These are phyloP conservation scores for Fusarium pseudonygamai DNA, from an alignment of 2,329 filamentous ascomycete species.

Conservation along the genomic window DNA sequence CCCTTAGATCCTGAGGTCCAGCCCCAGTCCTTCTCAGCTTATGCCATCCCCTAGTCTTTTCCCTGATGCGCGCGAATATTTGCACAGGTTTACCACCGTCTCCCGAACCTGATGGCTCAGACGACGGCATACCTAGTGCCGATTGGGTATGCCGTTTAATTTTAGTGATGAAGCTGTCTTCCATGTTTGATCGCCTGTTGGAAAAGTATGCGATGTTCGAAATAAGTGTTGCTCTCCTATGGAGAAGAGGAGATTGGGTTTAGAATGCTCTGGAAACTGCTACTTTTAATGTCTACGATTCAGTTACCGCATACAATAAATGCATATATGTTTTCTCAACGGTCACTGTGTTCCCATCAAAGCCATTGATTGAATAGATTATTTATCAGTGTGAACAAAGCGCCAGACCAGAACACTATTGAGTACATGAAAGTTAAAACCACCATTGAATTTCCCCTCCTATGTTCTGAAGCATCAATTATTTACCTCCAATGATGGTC, in stretches of 20 bases:
- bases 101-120: not conserved
- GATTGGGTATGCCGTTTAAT: not conserved
- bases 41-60: not conserved
- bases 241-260: not conserved
- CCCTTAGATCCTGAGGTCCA: not conserved
- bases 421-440: not conserved
- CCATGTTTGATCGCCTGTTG: not conserved
- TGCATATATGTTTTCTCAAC: not conserved
- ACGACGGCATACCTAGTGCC: not conserved
- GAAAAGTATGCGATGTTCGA: not conserved
- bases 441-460: not conserved
- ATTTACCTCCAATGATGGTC: too few relatives aligned
- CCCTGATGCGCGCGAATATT: not conserved
- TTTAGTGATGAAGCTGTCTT: not conserved
- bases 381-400: constrained; percentile 9
- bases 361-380: not conserved
- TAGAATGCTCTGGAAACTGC: not conserved
- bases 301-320: not conserved
- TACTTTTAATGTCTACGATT: not conserved
- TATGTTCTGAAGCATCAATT: not conserved
- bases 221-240: not conserved
- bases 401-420: not conserved
- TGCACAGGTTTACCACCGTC: not conserved
- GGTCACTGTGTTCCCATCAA: not conserved
- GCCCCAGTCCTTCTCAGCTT: not conserved